Base-by-base conservation (phyloP, 352 stramenopile species). In the Phytophthora tentaculata region DNA sequence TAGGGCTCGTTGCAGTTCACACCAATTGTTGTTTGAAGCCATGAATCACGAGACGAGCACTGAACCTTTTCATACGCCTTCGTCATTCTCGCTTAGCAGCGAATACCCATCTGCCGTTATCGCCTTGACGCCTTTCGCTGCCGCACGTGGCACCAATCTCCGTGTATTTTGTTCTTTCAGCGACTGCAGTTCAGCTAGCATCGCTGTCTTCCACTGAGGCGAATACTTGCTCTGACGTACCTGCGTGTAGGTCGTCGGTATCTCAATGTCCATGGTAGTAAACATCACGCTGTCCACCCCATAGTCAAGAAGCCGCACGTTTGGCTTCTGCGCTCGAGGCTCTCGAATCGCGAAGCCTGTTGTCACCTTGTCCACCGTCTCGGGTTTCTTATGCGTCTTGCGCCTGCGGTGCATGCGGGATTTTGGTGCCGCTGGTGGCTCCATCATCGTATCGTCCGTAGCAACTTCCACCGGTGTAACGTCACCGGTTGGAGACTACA, bases 261-360 rank as follows among this genome's bases (percentile, higher is more conserved):
- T 56, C 22, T 14, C 5, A 5, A 37, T 19, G 17, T 61, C 41
- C 9, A 9, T 8, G 13, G 17, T 16, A 23, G 41, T 44, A 28
- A 13, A 23, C 44, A 13, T 8, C 23, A 52, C 54, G 12, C 44
- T 23, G 14, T 26, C 44, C 12, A 58, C 37, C 8, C 52, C 58
- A 10, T 24, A 65, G 49, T 65, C 48, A 23, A 26, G 1, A 24
- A 54, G 37, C 5, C 58, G 58, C 5, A 65, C 48, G 10, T 58
- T 65, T 10, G 32, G 6, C 8, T 22, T 58, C 37, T 52, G 22
- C 10, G 8, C 14, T 14, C 43, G 14, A 20, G 32, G 32, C 32
- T 39, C 28, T 8, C 9, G 32, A 39, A 39, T 39, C 32, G 10
- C 32, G 10, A 39, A 39, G 8, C 32, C 10, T 2, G 7, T 39